Evolutionary conservation across 2,329 filamentous ascomycete genomes (phyloP), one percentile per base, ranked within the genome.

Genomic region (Verticillium isaacii): DNA sequence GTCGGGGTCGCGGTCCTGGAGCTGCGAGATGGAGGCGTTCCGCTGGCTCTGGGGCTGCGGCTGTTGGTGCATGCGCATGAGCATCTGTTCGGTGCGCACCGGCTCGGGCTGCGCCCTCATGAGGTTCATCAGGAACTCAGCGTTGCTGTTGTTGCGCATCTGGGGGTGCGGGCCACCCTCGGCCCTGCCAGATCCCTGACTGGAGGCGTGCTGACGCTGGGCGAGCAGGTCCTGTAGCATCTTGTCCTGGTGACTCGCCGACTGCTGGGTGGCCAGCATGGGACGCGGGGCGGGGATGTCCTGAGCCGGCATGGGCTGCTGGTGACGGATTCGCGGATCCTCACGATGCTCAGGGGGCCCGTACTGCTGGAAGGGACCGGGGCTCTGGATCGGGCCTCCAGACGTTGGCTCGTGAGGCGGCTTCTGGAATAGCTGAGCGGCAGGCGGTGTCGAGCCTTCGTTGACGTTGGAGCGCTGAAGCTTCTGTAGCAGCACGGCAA

Each of bases 61-160:
- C 36, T 66, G 54, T 64, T 68, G 56, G 65, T 67, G 69, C 66
- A 79, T 78, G 61, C 83, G 78, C 72, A 85, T 78, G 59, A 84
- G 71, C 57, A 80, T 70, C 61, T 84, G 83, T 59, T 87, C 85
- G 37, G 78, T 77, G 64, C 80, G 76, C 45, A 81, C 81, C 6
- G 76, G 73, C 32, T 86, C 83, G 0, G 82, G 78, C 3, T 75
- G 77, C 41, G 76, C 77, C 62, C 82, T 80, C 91, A 97, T 95
- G 34, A 97, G 82, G 64, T 88, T 90, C 75, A 96, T 91, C 57
- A 97, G 78, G 72, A 95, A 93, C 66, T 96, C 90, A n/a, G 89
- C 86, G 68, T 94, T 91, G 68, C 82, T 85, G 71, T 84, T 88
- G 71, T 78, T 82, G 57, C 77, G 79, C 41, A 50, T 50, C 41